These are phyloP conservation scores for Coniophora puteana DNA, from an alignment of 1,284 basidiomycete genomes.

Conservation along the genomic window DNA sequence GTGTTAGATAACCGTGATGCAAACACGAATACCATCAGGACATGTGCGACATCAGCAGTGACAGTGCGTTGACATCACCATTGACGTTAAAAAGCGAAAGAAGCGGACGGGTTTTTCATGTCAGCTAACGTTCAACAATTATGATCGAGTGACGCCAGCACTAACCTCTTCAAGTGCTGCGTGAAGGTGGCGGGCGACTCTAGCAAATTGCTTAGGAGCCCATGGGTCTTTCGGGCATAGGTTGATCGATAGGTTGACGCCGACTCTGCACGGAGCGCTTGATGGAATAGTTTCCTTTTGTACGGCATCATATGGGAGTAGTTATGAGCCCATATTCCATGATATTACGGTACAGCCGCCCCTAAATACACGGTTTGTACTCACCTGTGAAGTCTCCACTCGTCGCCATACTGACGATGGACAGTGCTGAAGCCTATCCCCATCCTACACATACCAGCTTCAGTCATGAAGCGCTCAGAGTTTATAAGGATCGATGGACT, in stretches of 20 bases:
- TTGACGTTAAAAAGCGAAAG: background rate
- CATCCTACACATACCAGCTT: too few species aligned
- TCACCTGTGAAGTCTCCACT: conserved; percentile 21
- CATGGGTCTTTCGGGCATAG: conserved; percentile 14
- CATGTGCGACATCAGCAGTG: background rate
- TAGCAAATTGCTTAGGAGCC: conserved; percentile 18
- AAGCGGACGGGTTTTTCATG: too few species aligned
- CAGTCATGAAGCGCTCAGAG: background rate
- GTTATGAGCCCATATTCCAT: too few species aligned
- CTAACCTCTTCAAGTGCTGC: conserved; percentile 18
- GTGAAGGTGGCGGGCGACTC: conserved; percentile 19
- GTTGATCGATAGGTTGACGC: conserved; percentile 11
- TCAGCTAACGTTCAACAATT: too few species aligned
- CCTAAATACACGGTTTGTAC: too few species aligned
- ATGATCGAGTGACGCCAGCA: background rate
- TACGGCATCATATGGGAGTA: too few species aligned
- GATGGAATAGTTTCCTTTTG: conserved; percentile 22
- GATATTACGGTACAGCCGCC: too few species aligned
- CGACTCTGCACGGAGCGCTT: conserved; percentile 18
- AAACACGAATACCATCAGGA: background rate
- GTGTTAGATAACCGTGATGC: background rate
- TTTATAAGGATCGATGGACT: background rate
- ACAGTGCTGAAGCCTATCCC: conserved; percentile 21
- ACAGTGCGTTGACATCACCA: too few species aligned
- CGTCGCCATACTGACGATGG: conserved; percentile 20